Evolutionary conservation across 202 grass and related monocot genomes (phyloP), one percentile per base, ranked within the genome.

Genomic region (Panicum hallii): DNA sequence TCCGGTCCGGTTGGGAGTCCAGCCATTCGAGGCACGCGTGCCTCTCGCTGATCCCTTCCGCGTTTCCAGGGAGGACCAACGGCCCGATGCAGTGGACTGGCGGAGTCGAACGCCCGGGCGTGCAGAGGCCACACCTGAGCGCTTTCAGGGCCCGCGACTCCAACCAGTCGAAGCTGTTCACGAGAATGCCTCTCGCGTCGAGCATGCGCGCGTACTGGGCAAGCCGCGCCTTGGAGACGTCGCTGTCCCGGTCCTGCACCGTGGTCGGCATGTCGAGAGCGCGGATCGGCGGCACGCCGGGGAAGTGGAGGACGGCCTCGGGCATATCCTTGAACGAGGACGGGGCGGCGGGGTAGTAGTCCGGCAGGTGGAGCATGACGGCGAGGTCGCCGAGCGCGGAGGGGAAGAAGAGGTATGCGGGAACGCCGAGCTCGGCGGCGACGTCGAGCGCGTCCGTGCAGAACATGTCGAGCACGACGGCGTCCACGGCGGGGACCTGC

Each of bases 401-500:
- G 26, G 86, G 9, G 84, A 26, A 89, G 82, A 96, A 96, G 17
- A 93, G 9, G 74, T 93, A 91, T 0, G 85, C 55, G 0, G 87
- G 87, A 58, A 93, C 2, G 52, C 14, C 42, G 28, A 97, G 82
- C 42, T 93, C 82, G 0, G 63, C 67, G 34, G 87, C 87, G 49
- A 93, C 67, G 75, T 90, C 89, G 32, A 91, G 75, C 36, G 79
- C 92, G 13, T 89, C 84, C 19, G 52, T 42, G 80, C 80, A 91
- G 80, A 94, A 94, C 77, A 94, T 90, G 84, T 97, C 94, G 70
- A 92, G n/a, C 10, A 97, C 79, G 46, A 95, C 53, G 9, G 87
- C 89, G 57, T 87, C 87, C 26, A 83, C 43, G 20, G 46, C 82
- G 7, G 82, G 17, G 9, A 75, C 36, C 36, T 38, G 67, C 19